A percentile compares a stretch with the other conserved stretches of the same genome.
Conservation (phyloP, 345 rosid species). For the Salix caprea region DNA sequence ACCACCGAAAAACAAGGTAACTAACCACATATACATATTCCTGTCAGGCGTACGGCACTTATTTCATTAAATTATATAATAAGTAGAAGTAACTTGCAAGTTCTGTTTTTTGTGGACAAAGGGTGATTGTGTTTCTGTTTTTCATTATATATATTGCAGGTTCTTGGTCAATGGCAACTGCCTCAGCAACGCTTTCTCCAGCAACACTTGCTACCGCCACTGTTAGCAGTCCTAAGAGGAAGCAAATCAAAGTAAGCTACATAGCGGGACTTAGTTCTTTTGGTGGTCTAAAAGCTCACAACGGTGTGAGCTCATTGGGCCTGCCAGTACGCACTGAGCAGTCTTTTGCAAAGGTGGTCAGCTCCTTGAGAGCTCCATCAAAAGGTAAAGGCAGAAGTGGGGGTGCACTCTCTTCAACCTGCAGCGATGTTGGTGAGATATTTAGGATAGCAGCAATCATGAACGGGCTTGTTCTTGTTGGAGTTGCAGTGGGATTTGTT, state of each 20-base stretch:
- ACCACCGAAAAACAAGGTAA: background rate
- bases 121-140: background rate
- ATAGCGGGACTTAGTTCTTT: constrained; percentile 33
- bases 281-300: constrained; percentile 46
- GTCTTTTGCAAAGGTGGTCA: constrained; percentile 37
- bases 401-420: constrained; percentile 38
- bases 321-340: constrained; percentile 32
- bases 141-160: background rate
- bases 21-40: background rate
- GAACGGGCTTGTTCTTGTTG: constrained; percentile 46
- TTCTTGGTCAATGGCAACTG: constrained; percentile 28
- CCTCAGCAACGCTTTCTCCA: constrained; percentile 23
- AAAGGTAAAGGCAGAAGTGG: constrained; percentile 24
- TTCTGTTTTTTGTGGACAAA: background rate
- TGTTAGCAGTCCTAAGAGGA: constrained; percentile 19
- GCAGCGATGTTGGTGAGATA: constrained; percentile 38
- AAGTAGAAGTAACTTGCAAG: background rate
- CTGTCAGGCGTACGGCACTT: background rate
- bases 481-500: constrained; percentile 50
- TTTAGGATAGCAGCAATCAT: constrained; percentile 50
- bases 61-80: background rate
- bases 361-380: constrained; percentile 21
- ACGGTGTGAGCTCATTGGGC: constrained; percentile 37
- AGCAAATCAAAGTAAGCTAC: constrained; percentile 23
- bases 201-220: constrained; percentile 23